phyloP scores from a whole-genome alignment of 306 rosid species.

The Corylus americana region DNA sequence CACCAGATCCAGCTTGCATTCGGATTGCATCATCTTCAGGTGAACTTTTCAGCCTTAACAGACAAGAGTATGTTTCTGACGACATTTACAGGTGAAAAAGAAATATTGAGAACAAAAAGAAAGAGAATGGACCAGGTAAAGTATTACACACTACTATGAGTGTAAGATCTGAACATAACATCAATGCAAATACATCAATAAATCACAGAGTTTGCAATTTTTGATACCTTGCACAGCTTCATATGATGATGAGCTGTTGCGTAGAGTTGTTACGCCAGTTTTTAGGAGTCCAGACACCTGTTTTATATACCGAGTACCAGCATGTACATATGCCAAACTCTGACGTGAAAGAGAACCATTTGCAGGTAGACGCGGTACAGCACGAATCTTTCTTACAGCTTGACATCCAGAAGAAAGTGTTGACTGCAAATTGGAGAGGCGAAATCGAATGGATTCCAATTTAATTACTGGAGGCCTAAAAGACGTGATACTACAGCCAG shows the following conservation, averaged over 20 bases:
- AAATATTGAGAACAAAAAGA: conserved; percentile 8
- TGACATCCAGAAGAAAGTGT: conserved; percentile 78
- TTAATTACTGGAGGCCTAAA: conserved; percentile 51
- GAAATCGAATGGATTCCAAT: conserved; percentile 57
- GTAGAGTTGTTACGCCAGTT: conserved; percentile 80
- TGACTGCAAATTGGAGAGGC: conserved; percentile 66
- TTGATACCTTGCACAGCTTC: conserved; percentile 86
- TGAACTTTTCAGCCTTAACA: conserved; percentile 77
- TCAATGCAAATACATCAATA: not conserved
- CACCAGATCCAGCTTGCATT: conserved; percentile 93
- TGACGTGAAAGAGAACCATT: conserved; percentile 77
- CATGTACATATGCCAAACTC: conserved; percentile 91
- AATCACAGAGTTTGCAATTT: conserved; percentile 10
- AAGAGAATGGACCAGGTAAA: conserved; percentile 7
- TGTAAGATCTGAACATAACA: conserved; percentile 9
- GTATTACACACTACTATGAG: not conserved
- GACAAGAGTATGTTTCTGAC: conserved; percentile 78
- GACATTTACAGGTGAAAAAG: conserved; percentile 28
- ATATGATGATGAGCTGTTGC: conserved; percentile 79
- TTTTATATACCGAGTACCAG: conserved; percentile 82
- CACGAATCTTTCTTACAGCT: conserved; percentile 59
- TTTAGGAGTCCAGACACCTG: conserved; percentile 92
- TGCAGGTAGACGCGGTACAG: conserved; percentile 71
- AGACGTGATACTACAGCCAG: conserved; percentile 83
- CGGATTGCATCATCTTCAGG: conserved; percentile 81